Evolutionary conservation across 257 asterid species (phyloP).

Genomic region (Anisodus acutangulus): DNA sequence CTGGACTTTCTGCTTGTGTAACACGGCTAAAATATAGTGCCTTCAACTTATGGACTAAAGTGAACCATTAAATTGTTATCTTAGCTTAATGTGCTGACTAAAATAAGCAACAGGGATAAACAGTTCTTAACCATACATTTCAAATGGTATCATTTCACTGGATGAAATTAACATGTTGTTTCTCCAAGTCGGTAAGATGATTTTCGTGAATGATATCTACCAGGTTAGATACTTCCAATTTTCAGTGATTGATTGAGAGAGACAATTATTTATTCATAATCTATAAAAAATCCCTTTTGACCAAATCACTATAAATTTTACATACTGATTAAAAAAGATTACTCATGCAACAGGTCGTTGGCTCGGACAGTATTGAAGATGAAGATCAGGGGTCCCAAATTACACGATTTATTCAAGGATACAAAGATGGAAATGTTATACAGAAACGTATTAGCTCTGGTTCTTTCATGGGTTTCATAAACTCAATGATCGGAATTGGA

Average conservation of each 20-base stretch:
- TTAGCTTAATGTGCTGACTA: background rate
- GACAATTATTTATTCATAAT: background rate
- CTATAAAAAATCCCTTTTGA: background rate
- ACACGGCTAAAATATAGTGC: background rate
- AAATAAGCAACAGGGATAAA: constrained; percentile 9
- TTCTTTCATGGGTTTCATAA: constrained; percentile 55
- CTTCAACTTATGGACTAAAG: constrained; percentile 6
- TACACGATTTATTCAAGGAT: constrained; percentile 71
- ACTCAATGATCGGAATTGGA: constrained; percentile 60
- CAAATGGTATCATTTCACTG: background rate
- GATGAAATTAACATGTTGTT: background rate
- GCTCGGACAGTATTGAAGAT: constrained; percentile 68
- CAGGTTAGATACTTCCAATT: background rate
- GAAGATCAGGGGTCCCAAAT: constrained; percentile 62
- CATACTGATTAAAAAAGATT: background rate
- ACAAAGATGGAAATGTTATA: constrained; percentile 68
- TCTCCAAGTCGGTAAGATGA: background rate
- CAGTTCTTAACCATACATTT: background rate
- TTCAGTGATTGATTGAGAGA: background rate
- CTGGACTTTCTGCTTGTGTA: background rate
- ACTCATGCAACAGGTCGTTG: constrained; percentile 56
- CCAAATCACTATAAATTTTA: background rate
- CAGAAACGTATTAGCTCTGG: constrained; percentile 61
- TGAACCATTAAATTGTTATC: background rate
- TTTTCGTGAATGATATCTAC: background rate